Base-by-base conservation (phyloP, 345 rosid genomes). In the Acer saccharum region DNA sequence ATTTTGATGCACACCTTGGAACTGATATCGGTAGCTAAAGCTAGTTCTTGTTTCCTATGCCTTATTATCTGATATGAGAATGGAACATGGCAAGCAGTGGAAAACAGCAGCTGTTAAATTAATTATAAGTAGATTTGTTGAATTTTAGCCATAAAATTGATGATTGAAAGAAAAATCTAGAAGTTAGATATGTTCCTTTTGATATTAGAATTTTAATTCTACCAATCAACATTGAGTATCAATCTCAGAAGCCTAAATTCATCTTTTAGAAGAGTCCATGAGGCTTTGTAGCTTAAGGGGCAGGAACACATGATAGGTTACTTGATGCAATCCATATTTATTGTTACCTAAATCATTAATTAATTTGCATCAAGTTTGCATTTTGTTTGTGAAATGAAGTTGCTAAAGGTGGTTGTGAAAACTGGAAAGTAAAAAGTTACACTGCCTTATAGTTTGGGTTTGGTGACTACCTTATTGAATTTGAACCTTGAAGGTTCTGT, bases 341-440 rank as follows among this genome's bases (percentile, higher is more conserved):
- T 41, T 41, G 20, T 68, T 20, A 20, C 3, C 48, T 39, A 10
- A 7, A 10, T 13, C 13, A 39, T 18, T 68, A 9, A n/a, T 60
- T 20, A 20, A 68, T n/a, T 68, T 4, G 29, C 71, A 68, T 41
- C 50, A 39, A 20, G 64, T n/a, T 41, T 68, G 50, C 2, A 68
- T 7, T 67, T 39, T 43, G 41, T 12, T 41, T 35, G 21, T 35
- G 21, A 67, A 67, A 17, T n/a, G 25, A 58, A 17, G 20, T 58
- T 18, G 63, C 97, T 93, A 17, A 94, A 93, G 50, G 13, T 65
- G 97, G 95, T 90, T 67, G 6, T 69, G 39, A 35, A 35, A 35
- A 35, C 6, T 35, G 39, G 4, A 35, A 35, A 0, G 61, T 7
- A 4, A 10, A 69, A 50, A 17, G 60, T 23, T 44, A 4, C 7